Evolutionary conservation across 495 filamentous ascomycete genomes (phyloP).

Genomic region (Evernia prunastri): DNA sequence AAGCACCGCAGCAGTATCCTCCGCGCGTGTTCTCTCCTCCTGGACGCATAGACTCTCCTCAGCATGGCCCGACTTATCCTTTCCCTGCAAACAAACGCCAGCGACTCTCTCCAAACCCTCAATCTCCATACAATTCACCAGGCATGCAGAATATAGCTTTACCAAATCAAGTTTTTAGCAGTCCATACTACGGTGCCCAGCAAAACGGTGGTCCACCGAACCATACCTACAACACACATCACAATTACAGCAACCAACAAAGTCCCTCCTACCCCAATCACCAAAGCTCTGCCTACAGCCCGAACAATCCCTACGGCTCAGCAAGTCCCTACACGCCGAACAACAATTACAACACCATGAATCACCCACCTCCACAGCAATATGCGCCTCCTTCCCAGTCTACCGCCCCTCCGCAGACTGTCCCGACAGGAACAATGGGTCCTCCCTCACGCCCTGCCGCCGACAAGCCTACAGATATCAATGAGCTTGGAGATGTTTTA

Average conservation of each 20-base stretch:
- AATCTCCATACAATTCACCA: slow-evolving; percentile 46
- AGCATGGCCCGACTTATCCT: slow-evolving; percentile 36
- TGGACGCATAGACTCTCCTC: slow-evolving; percentile 48
- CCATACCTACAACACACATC: slow-evolving; percentile 27
- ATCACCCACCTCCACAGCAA: slow-evolving; percentile 14
- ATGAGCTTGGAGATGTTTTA: slow-evolving; percentile 70
- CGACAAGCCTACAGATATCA: slow-evolving; percentile 56
- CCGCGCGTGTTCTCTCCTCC: slow-evolving; percentile 49
- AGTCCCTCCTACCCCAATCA: slow-evolving; percentile 27
- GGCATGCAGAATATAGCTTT: slow-evolving; percentile 40
- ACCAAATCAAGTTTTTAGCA: slow-evolving; percentile 27
- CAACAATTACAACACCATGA: slow-evolving; percentile 19
- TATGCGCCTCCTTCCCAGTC: not conserved
- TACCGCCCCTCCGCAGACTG: slow-evolving; percentile 19
- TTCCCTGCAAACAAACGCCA: slow-evolving; percentile 60
- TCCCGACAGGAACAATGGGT: slow-evolving; percentile 60
- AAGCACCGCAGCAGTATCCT: slow-evolving; percentile 38
- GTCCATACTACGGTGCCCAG: slow-evolving; percentile 27
- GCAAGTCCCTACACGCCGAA: slow-evolving; percentile 11
- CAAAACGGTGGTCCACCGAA: slow-evolving; percentile 23
- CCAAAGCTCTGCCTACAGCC: slow-evolving; percentile 23
- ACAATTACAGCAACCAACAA: slow-evolving; percentile 28
- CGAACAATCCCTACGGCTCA: slow-evolving; percentile 15
- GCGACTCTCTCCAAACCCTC: slow-evolving; percentile 60
- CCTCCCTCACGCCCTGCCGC: slow-evolving; percentile 70